Evolutionary conservation across 352 stramenopile genomes (phyloP), one percentile per base, ranked within the genome.

Genomic region (Phytophthora melonis): DNA sequence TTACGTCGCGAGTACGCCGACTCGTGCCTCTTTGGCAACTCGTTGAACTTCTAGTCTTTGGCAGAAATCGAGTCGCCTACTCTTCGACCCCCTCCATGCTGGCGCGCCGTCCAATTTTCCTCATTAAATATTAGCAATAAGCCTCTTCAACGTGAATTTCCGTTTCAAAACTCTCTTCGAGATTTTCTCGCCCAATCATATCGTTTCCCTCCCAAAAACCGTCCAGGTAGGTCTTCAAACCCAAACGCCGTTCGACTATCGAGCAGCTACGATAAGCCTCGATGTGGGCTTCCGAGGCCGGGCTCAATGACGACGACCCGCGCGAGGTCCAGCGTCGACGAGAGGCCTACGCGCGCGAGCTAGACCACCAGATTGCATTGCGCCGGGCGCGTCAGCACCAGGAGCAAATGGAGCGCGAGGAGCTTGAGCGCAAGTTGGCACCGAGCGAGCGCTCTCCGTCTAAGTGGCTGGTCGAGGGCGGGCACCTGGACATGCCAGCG

Each of bases 381-480:
- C 87, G 84, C 9, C 79, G 81, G 13, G 81, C 76, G 19, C 68
- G 65, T 27, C 79, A 91, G 61, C 75, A 73, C 9, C 75, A 91
- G 45, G 77, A 91, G 66, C 74, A 90, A 63, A 73, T 79, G 58
- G 81, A 89, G 71, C 65, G 70, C 18, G 82, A 89, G 53, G 79
- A 88, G 63, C 76, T 90, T 34, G 83, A 93, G 72, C 84, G 79
- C 30, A 82, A 81, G 55, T 78, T 92, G 23, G 68, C 74, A 39
- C 84, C 67, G 9, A 78, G 77, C 62, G 82, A 88, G 45, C 72
- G 66, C 34, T 93, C 88, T 25, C 88, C 88, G 32, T 75, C 84
- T 50, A 92, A 91, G 61, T 94, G 88, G 88, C 81, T 92, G 58
- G 80, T 86, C 27, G 82, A 94, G 54, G 84, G 84, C 60, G 86